Evolutionary conservation across 1,284 basidiomycete genomes (phyloP), one percentile per base, ranked within the genome.

Genomic region (Vanrija sp.): DNA sequence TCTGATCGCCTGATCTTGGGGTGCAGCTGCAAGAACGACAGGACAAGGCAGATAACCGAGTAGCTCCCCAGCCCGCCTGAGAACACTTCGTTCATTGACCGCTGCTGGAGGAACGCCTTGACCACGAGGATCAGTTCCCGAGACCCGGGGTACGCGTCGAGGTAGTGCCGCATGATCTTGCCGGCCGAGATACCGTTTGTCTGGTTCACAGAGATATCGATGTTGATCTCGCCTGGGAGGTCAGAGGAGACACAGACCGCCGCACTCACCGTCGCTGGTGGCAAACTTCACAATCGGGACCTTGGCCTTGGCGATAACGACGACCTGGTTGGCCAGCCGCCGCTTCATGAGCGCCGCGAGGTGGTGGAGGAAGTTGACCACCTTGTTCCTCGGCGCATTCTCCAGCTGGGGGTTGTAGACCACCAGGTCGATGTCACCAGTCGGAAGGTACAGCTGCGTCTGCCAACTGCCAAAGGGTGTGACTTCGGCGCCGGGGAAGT

Each of bases 1-100:
- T 95, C 91, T 1, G 85, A 87, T 51, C 85, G 77, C 43, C 95
- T 86, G 58, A 98, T 84, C 74, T 95, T 96, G 0, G 95, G 96
- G 72, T 99, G 95, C 80, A 97, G 87, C 80, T 98, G 95, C 46
- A 99, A 78, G 73, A 98, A 98, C 71, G 86, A 91, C 65, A 98
- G 85, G 14, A 88, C 91, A 57, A 98, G 78, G 72, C 91, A 95
- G 53, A 97, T 93, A 62, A 97, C 91, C 60, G 88, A 87, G 74
- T 97, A 98, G 70, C 89, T 92, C 9, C 95, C 94, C 16, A 99
- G 76, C 0, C 96, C 95, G 10, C 96, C 95, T 0, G 88, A 90
- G 74, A 87, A 98, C 14, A 98, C 95, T 75, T 98, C 95, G 73
- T 97, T 98, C 91, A 98, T 91, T 25, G 85, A 86, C 39, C 95